phyloP scores from a whole-genome alignment of 139 green algal species.

The Deuterostichococcus epilithicus region DNA sequence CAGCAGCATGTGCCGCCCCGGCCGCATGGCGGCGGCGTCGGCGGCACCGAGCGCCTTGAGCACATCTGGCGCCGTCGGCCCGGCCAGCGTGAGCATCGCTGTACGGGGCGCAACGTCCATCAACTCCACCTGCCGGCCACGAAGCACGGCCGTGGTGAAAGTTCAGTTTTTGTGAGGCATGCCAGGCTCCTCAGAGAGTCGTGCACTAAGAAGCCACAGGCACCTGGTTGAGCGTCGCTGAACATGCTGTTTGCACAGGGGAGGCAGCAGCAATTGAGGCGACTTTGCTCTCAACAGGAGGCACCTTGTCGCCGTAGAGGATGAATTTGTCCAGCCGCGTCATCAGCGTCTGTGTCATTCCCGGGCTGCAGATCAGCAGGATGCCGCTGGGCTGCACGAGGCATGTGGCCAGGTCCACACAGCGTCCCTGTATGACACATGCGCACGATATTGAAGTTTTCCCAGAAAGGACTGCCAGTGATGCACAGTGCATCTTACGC shows the following conservation, averaged over 20 bases:
- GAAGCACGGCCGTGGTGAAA: not conserved
- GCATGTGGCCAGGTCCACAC: slow-evolving; percentile 57
- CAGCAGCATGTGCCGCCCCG: slow-evolving; percentile 48
- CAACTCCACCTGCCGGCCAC: slow-evolving; percentile 35
- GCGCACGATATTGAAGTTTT: slow-evolving; percentile 14
- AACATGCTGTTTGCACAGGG: no score
- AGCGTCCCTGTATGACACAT: slow-evolving; percentile 33
- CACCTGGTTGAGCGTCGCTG: no score
- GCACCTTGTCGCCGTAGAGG: slow-evolving; percentile 66
- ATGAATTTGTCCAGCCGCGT: slow-evolving; percentile 74
- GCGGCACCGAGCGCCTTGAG: slow-evolving; percentile 52
- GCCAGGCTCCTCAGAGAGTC: not conserved
- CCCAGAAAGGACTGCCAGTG: slow-evolving; percentile 53
- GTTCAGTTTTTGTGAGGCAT: not conserved
- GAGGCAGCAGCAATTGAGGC: no score
- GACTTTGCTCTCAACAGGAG: no score
- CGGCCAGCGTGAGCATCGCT: slow-evolving; percentile 63
- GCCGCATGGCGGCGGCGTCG: not conserved
- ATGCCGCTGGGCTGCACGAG: slow-evolving; percentile 39
- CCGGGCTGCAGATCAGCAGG: slow-evolving; percentile 55
- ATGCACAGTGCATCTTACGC: not conserved
- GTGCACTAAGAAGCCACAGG: no score
- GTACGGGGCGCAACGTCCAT: slow-evolving; percentile 43
- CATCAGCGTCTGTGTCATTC: slow-evolving; percentile 34
- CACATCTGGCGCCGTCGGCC: slow-evolving; percentile 50